Base-by-base conservation (phyloP, 2,329 filamentous ascomycete genomes). In the Verticillium isaacii region DNA sequence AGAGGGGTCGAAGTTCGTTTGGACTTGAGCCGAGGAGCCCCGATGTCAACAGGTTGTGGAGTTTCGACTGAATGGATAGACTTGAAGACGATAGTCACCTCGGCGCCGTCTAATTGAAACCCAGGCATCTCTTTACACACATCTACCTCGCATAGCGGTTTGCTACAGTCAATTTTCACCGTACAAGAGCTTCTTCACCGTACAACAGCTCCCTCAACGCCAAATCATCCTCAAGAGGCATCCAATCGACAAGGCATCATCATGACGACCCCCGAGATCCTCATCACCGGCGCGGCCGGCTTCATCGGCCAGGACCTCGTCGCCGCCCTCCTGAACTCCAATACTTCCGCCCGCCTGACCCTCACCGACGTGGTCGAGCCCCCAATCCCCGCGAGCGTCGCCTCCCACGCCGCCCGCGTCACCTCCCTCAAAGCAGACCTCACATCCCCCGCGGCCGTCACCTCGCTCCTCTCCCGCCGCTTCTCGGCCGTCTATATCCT, bases 271-370 rank as follows among this genome's bases (percentile, higher is more conserved):
- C 7, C 45, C 19, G 45, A 52, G 7, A 52, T 89, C 50, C 81
- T 89, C 69, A 86, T 89, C 67, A 89, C 86, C 11, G 86, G 87
- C 5, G 86, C 81, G 8, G 83, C 83, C 55, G 87, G 87, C 63
- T 89, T 89, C 70, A 83, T 89, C 62, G 86, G 86, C 68, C 86
- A 88, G 70, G 78, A 84, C 55, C 79, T 89, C 29, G 80, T 85
- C 2, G 77, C 78, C 58, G 80, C 84, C 39, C 78, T 89, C 3
- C 74, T 89, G 36, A 75, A 80, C 19, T 70, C 72, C 0, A 68
- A 70, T 0, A 64, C 69, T 1, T 70, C 67, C 34, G 19, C 45
- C 6, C 32, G 29, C 29, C 72, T 89, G 58, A 79, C 81, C 57
- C 75, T 88, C 55, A 85, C 83, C 12, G 86, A 89, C 66, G 76